Base-by-base conservation (phyloP, 1,139 yeast species). In the Spencermartinsiella ligniputridi region DNA sequence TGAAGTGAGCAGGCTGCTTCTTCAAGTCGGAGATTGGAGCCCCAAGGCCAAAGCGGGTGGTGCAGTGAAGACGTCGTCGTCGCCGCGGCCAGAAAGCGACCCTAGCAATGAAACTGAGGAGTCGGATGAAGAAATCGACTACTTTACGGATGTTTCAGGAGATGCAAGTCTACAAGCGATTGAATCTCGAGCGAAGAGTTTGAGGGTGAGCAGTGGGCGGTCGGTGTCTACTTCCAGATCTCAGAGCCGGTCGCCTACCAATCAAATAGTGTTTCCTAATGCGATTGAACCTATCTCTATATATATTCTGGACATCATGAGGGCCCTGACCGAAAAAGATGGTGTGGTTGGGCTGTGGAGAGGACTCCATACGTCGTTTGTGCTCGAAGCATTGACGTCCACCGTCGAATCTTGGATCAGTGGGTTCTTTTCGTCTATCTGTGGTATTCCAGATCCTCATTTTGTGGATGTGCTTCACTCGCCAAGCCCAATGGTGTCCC, bases 341-440 rank as follows among this genome's bases (percentile, higher is more conserved):
- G 97, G 97, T 0, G 80, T 88, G 1, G 71, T 81, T 59, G 96
- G 96, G 1, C 68, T 88, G 22, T 86, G 95, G 77, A 75, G 94
- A 56, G 96, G 95, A 3, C 74, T 87, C 37, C 89, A 92, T 62
- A 87, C 96, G 1, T 75, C 95, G 1, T 90, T 89, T 60, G 72
- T 92, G 27, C 76, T 84, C 60, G 83, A 78, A 47, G 84, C 95
- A 0, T 70, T 89, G 36, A 78, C 84, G 1, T 79, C 81, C 46
- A 85, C 95, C 1, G 70, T 89, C 41, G 95, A 87, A 58, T 89
- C 96, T 0, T 90, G 97, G 97, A 72, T 88, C 37, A 83, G 95
- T 0, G 96, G 96, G 4, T 79, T 90, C 55, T 64, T 88, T 13
- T 81, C 96, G 4, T 92, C 96, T 2, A 71, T 86, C 42, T 67